Evolutionary conservation across 306 rosid species (phyloP), one percentile per base, ranked within the genome.

Genomic region (Vigna trinervia): DNA sequence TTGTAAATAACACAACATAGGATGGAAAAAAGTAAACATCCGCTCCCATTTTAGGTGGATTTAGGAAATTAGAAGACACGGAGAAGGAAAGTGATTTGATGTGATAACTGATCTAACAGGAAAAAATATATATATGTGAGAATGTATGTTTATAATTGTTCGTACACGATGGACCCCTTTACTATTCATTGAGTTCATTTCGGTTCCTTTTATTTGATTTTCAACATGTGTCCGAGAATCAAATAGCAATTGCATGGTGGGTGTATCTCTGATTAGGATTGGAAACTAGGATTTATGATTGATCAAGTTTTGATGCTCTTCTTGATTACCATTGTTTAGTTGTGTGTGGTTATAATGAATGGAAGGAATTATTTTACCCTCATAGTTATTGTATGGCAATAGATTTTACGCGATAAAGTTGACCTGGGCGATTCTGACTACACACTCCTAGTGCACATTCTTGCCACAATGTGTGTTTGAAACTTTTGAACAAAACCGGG

Each of bases 1-100:
- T 75, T 70, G 45, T 53, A 48, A 54, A 51, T 36, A 76, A 58
- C 60, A 74, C 47, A 28, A 45, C 15, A 54, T 57, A 5, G 50
- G 45, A 60, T 32, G 20, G 43, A 12, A 26, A 58, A 26, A 0
- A 2, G 13, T 12, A 26, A 12, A 26, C n/a, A 12, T 58, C 17
- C n/a, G 12, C 7, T 8, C 9, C 36, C 3, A 0, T 26, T 26
- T 58, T 4, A 11, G 64, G 38, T 58, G 38, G 64, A 23, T 58
- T 57, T 57, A 11, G 34, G 15, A 43, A 2, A 10, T 7, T 43
- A 45, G 50, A 45, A 12, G 11, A 11, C 5, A 45, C 5, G 12
- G 15, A 57, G 5, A 56, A 7, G 13, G 63, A 58, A 5, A 26
- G n/a, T 58, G 8, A 26, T 26, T 26, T 23, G 34, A 23, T 57